phyloP scores from a whole-genome alignment of 2,329 filamentous ascomycete genomes.

The Xylariaceae sp. region DNA sequence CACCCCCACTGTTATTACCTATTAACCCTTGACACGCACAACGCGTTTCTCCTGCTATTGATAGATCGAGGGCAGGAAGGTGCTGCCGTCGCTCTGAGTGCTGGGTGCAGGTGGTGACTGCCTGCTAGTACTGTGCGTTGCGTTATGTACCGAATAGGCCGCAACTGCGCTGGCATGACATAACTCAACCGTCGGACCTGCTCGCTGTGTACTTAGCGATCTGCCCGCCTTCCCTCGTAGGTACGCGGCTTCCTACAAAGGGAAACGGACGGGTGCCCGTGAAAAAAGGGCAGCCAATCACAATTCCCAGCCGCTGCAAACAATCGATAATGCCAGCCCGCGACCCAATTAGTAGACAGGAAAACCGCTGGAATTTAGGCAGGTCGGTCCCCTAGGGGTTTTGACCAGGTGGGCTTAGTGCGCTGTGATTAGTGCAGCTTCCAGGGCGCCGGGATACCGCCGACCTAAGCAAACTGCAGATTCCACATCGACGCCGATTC shows the following conservation, averaged over 20 bases:
- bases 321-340: neutral
- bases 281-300: constrained; percentile 14
- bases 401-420: neutral
- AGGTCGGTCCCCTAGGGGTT: neutral
- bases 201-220: neutral
- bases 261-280: constrained; percentile 3
- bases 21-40: constrained; percentile 14
- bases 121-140: no score
- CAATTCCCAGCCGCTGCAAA: neutral
- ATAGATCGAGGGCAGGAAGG: neutral
- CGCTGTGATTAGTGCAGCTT: neutral
- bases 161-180: neutral
- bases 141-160: neutral
- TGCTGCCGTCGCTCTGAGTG: no score
- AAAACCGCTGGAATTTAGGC: neutral
- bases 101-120: no score
- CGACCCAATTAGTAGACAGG: neutral
- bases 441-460: neutral
- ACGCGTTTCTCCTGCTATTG: constrained; percentile 5
- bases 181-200: neutral
- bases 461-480: neutral
- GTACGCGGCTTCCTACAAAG: neutral
- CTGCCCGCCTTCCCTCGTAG: neutral
- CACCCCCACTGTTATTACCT: constrained; percentile 11
- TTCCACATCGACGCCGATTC: neutral